These are phyloP conservation scores for Aureobasidium leucospermi DNA, from an alignment of 2,329 filamentous ascomycete species.

Conservation along the genomic window DNA sequence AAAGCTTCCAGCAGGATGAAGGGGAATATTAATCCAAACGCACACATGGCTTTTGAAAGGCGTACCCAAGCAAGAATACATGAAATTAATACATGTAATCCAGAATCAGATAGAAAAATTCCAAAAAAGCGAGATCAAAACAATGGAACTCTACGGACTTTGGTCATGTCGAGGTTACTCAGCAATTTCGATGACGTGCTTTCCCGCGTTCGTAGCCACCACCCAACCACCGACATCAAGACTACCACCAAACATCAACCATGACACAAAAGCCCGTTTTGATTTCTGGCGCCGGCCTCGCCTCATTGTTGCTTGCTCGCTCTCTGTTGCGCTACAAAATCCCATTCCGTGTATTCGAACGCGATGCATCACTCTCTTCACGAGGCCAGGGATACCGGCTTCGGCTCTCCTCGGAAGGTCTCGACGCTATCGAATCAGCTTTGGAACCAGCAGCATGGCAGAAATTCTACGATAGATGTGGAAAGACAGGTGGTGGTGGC, in stretches of 20 bases:
- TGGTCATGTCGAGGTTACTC: too few relatives aligned
- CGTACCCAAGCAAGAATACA: too few relatives aligned
- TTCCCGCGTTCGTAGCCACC: neutral
- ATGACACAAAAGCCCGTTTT: slow-evolving; percentile 32
- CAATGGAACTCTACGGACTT: too few relatives aligned
- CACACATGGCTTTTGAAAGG: too few relatives aligned
- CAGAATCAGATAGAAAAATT: too few relatives aligned
- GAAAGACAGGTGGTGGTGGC: slow-evolving; percentile 53
- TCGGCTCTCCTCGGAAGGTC: slow-evolving; percentile 49
- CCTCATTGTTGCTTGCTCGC: slow-evolving; percentile 32
- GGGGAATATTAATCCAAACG: too few relatives aligned
- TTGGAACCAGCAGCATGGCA: slow-evolving; percentile 38
- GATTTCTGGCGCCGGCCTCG: slow-evolving; percentile 35
- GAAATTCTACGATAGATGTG: slow-evolving; percentile 52
- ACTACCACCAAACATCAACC: neutral
- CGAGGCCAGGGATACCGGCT: slow-evolving; percentile 58
- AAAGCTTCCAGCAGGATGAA: too few relatives aligned
- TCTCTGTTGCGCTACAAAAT: slow-evolving; percentile 29
- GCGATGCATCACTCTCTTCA: slow-evolving; percentile 44
- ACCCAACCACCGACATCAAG: neutral
- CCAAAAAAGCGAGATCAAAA: too few relatives aligned
- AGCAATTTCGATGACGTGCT: too few relatives aligned
- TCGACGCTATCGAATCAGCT: slow-evolving; percentile 54
- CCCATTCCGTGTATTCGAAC: slow-evolving; percentile 35
- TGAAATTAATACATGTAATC: too few relatives aligned